Evolutionary conservation across 768 basidiomycete species (phyloP), one percentile per base, ranked within the genome.

Genomic region (Rhodotorula sphaerocarpa): DNA sequence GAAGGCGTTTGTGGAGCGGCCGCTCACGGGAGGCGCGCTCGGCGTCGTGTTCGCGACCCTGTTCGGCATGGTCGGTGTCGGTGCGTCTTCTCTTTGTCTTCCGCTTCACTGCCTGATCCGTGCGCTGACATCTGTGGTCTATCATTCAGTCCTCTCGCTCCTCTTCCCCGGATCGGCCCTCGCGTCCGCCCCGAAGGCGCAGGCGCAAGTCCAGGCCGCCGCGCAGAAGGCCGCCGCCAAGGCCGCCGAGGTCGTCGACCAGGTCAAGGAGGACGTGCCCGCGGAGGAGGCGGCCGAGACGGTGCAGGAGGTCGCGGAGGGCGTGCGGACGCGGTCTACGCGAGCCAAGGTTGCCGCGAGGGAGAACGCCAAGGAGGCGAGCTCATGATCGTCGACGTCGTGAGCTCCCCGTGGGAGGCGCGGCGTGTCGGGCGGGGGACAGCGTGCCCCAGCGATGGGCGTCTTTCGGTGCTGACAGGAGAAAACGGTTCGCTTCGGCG

Each of bases 21-120:
- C 92, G 50, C 86, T 91, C 77, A 88, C 88, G 55, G 90, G 84
- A 70, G 86, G 80, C 50, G 87, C 83, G 65, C 80, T 96, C 69
- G 69, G 55, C 10, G 79, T 79, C 63, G 86, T 83, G 66, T 84
- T 82, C 52, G 80, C 93, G 71, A 88, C 87, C 45, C 75, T 95
- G 69, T 82, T 95, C 73, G 86, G 86, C 51, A 84, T 95, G 84
- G 75, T 97, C 67, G 87, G 85, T 14, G 57, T 70, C 50, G 45
- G 66, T 68, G 43, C 45, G 66, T 70, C 36, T 7, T 50, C 25
- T 20, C 36, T 33, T 41, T 9, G 20, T 14, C 20, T 45, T 14
- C 45, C 9, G 39, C 21, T 68, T 81, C 82, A 43, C 78, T 90
- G 2, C 89, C 65, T n/a, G 11, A 84, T 89, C 58, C 78, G 91